Conservation (phyloP, 352 stramenopile genomes). For the Phytopythium montanum region DNA sequence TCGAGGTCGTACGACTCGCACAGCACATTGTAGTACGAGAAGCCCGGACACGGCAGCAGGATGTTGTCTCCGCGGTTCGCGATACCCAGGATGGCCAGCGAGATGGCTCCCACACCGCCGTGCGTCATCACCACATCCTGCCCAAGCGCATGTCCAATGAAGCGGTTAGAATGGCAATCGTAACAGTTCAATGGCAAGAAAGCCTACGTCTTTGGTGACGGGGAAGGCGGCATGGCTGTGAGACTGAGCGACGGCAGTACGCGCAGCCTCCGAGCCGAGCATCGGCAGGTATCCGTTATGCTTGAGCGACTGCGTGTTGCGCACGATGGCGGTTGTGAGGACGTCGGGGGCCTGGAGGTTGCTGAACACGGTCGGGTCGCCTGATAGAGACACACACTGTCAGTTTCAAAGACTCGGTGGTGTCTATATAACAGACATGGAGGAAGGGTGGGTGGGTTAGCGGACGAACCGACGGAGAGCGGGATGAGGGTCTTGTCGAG, state of each 20-base stretch:
- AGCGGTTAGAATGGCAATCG: no score
- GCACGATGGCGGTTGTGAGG: slow-evolving; percentile 44
- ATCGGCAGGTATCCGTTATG: slow-evolving; percentile 84
- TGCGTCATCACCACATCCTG: slow-evolving; percentile 84
- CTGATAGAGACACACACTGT: slow-evolving; percentile 4
- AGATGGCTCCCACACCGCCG: slow-evolving; percentile 86
- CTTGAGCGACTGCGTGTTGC: slow-evolving; percentile 36
- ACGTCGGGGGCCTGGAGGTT: slow-evolving; percentile 77
- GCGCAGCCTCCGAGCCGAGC: slow-evolving; percentile 58
- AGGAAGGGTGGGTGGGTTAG: no score
- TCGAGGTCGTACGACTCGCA: slow-evolving; percentile 67
- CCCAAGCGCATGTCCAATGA: not conserved
- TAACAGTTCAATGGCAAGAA: no score
- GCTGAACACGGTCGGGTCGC: slow-evolving; percentile 79
- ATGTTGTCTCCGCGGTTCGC: slow-evolving; percentile 61
- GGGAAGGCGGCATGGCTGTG: slow-evolving; percentile 34
- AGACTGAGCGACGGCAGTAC: slow-evolving; percentile 68
- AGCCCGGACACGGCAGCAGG: slow-evolving; percentile 83
- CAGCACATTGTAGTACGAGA: slow-evolving; percentile 32
- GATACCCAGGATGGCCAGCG: slow-evolving; percentile 83
- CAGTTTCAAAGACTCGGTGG: no score
- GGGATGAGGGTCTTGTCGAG: slow-evolving; percentile 81
- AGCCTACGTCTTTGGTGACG: slow-evolving; percentile 45
- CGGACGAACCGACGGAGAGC: slow-evolving; percentile 61
- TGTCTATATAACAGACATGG: no score